phyloP scores from a whole-genome alignment of 1,284 basidiomycete species.

The Malassezia furfur region DNA sequence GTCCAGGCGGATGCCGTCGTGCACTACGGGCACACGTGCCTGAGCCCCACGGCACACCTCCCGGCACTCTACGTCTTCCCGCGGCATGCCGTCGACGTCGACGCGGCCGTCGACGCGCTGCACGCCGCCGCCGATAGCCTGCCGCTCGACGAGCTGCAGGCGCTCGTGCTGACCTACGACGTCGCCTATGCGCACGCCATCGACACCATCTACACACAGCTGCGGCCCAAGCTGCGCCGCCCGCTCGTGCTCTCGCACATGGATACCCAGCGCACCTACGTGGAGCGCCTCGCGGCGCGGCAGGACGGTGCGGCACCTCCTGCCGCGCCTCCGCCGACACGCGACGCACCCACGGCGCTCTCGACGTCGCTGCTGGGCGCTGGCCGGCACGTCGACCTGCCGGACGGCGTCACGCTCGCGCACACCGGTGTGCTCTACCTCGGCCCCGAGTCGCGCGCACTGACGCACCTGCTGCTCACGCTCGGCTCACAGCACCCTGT shows the following conservation, averaged over 20 bases:
- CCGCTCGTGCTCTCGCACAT: constrained; percentile 27
- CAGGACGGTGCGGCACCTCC: not conserved
- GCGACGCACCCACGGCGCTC: not conserved
- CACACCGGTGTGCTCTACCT: constrained; percentile 61
- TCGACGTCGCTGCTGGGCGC: constrained; percentile 4
- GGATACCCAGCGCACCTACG: constrained; percentile 28
- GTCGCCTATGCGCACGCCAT: constrained; percentile 61
- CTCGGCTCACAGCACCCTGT: constrained; percentile 49
- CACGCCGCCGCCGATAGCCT: constrained; percentile 9
- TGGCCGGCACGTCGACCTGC: not conserved
- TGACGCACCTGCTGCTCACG: constrained; percentile 66
- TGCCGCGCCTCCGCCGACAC: not conserved
- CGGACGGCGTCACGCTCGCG: not conserved
- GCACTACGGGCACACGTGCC: constrained; percentile 93
- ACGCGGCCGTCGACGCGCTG: constrained; percentile 29
- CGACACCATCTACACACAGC: constrained; percentile 19
- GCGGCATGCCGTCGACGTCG: constrained; percentile 55
- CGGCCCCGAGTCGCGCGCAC: constrained; percentile 67
- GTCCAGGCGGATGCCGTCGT: constrained; percentile 83
- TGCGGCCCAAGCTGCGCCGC: constrained; percentile 45
- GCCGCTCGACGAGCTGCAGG: constrained; percentile 25
- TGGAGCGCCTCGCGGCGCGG: constrained; percentile 7
- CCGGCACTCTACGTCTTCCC: constrained; percentile 80
- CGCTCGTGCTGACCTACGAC: constrained; percentile 63
- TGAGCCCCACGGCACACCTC: constrained; percentile 68